Percentiles rank a stretch among this genome's conserved stretches.
phyloP scores from a whole-genome alignment of 2,329 filamentous ascomycete species.

The Xylaria sp. region DNA sequence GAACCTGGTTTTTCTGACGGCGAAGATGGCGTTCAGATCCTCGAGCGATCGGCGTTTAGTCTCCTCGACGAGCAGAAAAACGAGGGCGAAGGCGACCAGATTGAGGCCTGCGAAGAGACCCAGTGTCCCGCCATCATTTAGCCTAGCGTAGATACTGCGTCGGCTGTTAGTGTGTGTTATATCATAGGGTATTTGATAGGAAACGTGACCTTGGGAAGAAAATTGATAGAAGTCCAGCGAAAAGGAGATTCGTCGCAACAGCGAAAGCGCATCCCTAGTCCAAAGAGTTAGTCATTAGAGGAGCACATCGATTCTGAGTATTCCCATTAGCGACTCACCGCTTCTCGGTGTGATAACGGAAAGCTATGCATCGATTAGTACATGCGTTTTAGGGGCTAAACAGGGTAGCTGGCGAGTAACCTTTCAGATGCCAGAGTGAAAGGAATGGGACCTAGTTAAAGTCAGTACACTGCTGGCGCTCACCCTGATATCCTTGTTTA shows the following conservation, averaged over 20 bases:
- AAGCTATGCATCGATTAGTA: constrained; percentile 51
- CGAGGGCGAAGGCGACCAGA: constrained; percentile 57
- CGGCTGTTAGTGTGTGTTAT: constrained; percentile 30
- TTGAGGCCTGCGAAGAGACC: constrained; percentile 62
- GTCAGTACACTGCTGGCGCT: background rate
- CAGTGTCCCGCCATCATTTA: constrained; percentile 53
- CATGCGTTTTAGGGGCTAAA: background rate
- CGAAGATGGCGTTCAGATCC: constrained; percentile 56
- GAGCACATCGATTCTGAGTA: background rate
- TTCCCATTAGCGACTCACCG: constrained; percentile 42
- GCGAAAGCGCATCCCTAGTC: constrained; percentile 58
- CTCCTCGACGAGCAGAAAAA: constrained; percentile 59
- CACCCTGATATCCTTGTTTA: constrained; percentile 27
- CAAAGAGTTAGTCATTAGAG: constrained; percentile 23
- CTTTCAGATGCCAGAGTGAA: constrained; percentile 62
- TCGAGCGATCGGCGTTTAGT: constrained; percentile 56
- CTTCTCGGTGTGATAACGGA: constrained; percentile 61
- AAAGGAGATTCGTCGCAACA: constrained; percentile 60
- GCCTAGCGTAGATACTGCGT: constrained; percentile 42
- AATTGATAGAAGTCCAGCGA: constrained; percentile 59
- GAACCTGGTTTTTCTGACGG: constrained; percentile 54
- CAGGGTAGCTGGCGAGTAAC: constrained; percentile 29
- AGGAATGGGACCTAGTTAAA: constrained; percentile 57
- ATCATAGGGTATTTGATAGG: constrained; percentile 15
- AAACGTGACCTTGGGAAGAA: constrained; percentile 52